These are phyloP conservation scores for Stropharia rugosoannulata DNA, from an alignment of 768 basidiomycete species.

Conservation along the genomic window DNA sequence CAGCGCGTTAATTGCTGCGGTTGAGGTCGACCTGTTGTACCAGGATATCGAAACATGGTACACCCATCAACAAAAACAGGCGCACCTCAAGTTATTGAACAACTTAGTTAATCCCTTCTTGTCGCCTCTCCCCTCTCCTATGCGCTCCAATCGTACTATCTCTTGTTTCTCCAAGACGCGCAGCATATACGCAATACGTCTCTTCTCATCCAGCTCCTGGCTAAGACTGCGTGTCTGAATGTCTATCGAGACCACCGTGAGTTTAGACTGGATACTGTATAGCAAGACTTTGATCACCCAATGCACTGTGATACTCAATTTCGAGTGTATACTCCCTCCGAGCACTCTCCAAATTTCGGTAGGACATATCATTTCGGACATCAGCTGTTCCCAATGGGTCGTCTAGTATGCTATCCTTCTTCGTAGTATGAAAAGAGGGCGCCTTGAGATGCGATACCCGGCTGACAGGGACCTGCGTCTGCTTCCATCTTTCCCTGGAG, in stretches of 20 bases:
- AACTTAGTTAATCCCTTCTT: slow-evolving; percentile 13
- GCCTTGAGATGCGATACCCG: background rate
- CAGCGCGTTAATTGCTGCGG: background rate
- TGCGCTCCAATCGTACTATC: slow-evolving; percentile 22
- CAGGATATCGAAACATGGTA: too few relatives aligned
- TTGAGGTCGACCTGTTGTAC: too few relatives aligned
- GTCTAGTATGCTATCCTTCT: background rate
- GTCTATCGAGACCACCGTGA: slow-evolving; percentile 4
- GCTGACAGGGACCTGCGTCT: background rate
- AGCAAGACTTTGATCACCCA: background rate
- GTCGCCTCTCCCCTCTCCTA: slow-evolving; percentile 9
- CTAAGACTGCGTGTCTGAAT: slow-evolving; percentile 8
- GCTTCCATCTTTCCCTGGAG: background rate
- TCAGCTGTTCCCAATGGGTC: slow-evolving; percentile 9
- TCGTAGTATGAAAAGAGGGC: background rate
- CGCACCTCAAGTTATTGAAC: slow-evolving; percentile 15
- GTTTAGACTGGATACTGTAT: background rate
- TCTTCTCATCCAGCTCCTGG: slow-evolving; percentile 7
- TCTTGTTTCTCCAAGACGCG: slow-evolving; percentile 24
- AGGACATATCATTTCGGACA: slow-evolving; percentile 6
- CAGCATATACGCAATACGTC: slow-evolving; percentile 20
- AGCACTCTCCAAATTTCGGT: slow-evolving; percentile 8
- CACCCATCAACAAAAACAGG: background rate
- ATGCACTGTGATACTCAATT: background rate
- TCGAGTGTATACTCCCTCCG: slow-evolving; percentile 9